These are phyloP conservation scores for Geotrichum candidum DNA, from an alignment of 1,139 yeast species.

Conservation along the genomic window DNA sequence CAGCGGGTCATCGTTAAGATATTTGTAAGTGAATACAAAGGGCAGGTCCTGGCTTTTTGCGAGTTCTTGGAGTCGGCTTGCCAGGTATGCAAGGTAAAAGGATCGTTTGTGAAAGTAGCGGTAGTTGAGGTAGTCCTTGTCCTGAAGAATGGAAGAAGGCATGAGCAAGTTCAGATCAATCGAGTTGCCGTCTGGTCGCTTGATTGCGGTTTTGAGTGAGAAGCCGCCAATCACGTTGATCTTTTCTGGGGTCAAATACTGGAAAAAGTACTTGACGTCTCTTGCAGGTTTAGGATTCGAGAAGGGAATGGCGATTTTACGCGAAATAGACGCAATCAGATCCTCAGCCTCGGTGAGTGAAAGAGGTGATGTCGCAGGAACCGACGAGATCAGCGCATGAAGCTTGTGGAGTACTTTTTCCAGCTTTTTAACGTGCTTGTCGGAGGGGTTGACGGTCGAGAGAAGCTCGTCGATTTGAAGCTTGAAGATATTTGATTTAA, in stretches of 20 bases:
- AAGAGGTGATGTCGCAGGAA: slow-evolving; percentile 53
- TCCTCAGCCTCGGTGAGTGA: slow-evolving; percentile 47
- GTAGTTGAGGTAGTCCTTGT: slow-evolving; percentile 85
- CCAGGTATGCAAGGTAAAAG: slow-evolving; percentile 73
- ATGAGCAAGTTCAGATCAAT: slow-evolving; percentile 77
- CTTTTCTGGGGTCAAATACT: slow-evolving; percentile 65
- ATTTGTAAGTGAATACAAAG: slow-evolving; percentile 49
- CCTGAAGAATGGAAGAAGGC: slow-evolving; percentile 70
- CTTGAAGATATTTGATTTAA: slow-evolving; percentile 91
- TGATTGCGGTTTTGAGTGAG: slow-evolving; percentile 76
- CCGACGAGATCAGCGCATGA: slow-evolving; percentile 59
- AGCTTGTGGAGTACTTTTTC: slow-evolving; percentile 75
- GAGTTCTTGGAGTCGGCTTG: slow-evolving; percentile 53
- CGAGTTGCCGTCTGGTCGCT: slow-evolving; percentile 54
- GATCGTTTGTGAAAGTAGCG: slow-evolving; percentile 87
- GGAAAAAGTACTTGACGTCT: slow-evolving; percentile 61
- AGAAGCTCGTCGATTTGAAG: slow-evolving; percentile 87
- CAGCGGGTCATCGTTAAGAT: slow-evolving; percentile 36
- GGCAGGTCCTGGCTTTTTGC: slow-evolving; percentile 49
- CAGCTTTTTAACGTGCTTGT: slow-evolving; percentile 55
- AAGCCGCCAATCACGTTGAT: slow-evolving; percentile 83
- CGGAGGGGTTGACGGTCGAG: slow-evolving; percentile 70
- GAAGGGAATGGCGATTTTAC: slow-evolving; percentile 65
- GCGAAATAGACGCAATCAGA: slow-evolving; percentile 44
- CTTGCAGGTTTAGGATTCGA: slow-evolving; percentile 80